These are phyloP conservation scores for Psilocybe cyanescens DNA, from an alignment of 768 basidiomycete species.

Conservation along the genomic window DNA sequence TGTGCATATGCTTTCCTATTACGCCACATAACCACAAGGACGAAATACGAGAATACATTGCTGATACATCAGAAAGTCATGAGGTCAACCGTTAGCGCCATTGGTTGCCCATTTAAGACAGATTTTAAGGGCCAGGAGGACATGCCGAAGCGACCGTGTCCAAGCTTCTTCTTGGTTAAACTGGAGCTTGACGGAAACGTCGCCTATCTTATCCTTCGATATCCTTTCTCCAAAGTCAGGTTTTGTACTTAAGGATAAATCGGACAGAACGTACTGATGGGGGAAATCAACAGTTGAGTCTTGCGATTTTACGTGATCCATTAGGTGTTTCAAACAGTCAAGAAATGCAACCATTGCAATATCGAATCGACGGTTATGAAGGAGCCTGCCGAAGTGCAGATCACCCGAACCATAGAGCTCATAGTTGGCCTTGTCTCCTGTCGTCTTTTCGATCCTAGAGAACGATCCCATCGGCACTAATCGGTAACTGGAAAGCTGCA, in stretches of 20 bases:
- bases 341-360: constrained; percentile 95
- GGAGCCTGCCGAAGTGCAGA: constrained; percentile 80
- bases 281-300: constrained; percentile 79
- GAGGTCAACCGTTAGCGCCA: constrained; percentile 62
- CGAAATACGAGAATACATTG: neutral
- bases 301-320: constrained; percentile 81
- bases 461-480: constrained; percentile 95
- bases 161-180: constrained; percentile 96
- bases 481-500: constrained; percentile 64
- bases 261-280: constrained; percentile 70
- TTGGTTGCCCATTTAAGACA: constrained; percentile 87
- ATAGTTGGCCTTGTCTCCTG: constrained; percentile 82
- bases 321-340: constrained; percentile 91
- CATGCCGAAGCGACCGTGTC: constrained; percentile 92
- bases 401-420: constrained; percentile 97
- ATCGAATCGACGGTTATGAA: constrained; percentile 96
- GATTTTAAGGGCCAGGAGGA: constrained; percentile 87
- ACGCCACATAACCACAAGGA: constrained; percentile 8
- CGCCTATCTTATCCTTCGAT: constrained; percentile 93
- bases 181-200: constrained; percentile 91
- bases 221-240: constrained; percentile 56
- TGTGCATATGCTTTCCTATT: neutral
- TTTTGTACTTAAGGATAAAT: constrained; percentile 5
- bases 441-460: constrained; percentile 85
- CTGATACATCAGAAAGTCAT: constrained; percentile 12